Evolutionary conservation across 352 stramenopile genomes (phyloP), one percentile per base, ranked within the genome.

Genomic region (Globisporangium parvum): DNA sequence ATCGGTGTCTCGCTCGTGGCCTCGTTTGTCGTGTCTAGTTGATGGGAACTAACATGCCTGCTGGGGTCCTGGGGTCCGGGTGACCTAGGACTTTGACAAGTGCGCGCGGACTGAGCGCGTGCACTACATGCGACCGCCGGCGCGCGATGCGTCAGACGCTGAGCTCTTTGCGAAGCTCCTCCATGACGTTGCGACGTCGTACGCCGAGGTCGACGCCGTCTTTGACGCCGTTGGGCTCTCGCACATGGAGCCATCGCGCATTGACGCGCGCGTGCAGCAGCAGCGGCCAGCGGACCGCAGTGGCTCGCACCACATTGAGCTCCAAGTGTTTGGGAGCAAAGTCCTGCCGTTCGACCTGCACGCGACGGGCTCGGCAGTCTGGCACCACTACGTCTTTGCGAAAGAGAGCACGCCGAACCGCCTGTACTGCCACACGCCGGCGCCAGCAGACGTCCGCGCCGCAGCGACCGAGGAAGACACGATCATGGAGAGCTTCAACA

Each of bases 401-500:
- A 75, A 71, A 44, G 70, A 75, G 54, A 67, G 65, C 44, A 67
- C 66, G 48, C 70, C 73, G 1, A 70, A 65, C 47, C 67, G 70
- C 8, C 75, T 71, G 50, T 73, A 71, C 11, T 75, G 70, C 37
- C 60, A 76, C 45, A 58, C 69, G 26, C 63, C 65, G 20, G 11
- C 26, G 26, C 3, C 26, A 6, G 8, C n/a, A 18, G 14, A 23
- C 12, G 23, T 28, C 6, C 21, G 59, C 41, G 49, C 69, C 31
- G 63, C 67, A 15, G 69, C 57, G 48, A 75, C 71, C 6, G 65
- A 75, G 33, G 75, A 87, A 35, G 75, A 87, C 55, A 87, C 72
- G 20, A 70, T 85, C 23, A 62, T 82, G 39, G 75, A 87, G 47
- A 68, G 77, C 51, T 80, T 83, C 55, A 71, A 73, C 21, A 55